Base-by-base conservation (phyloP, 139 green algal species). In the Axilococcus clingmanii region DNA sequence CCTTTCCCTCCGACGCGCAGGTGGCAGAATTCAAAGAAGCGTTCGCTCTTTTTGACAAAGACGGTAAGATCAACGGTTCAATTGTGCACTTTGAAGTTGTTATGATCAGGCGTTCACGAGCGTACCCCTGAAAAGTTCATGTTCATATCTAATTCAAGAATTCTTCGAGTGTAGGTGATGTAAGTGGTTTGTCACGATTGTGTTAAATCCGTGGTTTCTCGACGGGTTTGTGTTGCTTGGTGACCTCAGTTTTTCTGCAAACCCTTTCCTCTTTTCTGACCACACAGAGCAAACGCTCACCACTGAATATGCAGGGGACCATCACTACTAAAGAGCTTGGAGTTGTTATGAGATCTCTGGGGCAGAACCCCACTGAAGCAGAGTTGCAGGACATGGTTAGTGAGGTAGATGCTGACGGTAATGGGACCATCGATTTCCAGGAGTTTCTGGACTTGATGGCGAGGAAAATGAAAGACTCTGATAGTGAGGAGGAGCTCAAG, bases 301-400 rank as follows among this genome's bases (percentile, higher is more conserved):
- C n/a, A n/a, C n/a, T n/a, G n/a, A n/a, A n/a, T n/a, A n/a, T 45
- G 52, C 45, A 70, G 48, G 86, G 85, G 55, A 94, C 83, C 20
- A 94, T 94, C 68, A 94, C 87, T n/a, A 94, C 87, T 25, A 91
- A 97, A 68, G 93, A 99, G 71, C 81, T 99, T 32, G 93, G 93
- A 41, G 97, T 91, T 16, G 93, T 99, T 19, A 99, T 99, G 93
- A 79, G 93, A 25, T 97, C 87, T 0, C 68, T 99, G 61, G 93
- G 93, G 7, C 93, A 99, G 72, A 99, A 97, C 66, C 93, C 93
- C 15, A 99, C 93, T 5, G 93, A 99, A 72, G 93, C 90, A 7
- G 93, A 99, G 79, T 78, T 99, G 58, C 86, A 96, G 73, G 93
- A 99, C 55, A 99, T 99, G 93, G 96, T 99, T 63, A 95, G 90